Evolutionary conservation across 176 grass and related monocot genomes (phyloP).

Genomic region (Avena eriantha): DNA sequence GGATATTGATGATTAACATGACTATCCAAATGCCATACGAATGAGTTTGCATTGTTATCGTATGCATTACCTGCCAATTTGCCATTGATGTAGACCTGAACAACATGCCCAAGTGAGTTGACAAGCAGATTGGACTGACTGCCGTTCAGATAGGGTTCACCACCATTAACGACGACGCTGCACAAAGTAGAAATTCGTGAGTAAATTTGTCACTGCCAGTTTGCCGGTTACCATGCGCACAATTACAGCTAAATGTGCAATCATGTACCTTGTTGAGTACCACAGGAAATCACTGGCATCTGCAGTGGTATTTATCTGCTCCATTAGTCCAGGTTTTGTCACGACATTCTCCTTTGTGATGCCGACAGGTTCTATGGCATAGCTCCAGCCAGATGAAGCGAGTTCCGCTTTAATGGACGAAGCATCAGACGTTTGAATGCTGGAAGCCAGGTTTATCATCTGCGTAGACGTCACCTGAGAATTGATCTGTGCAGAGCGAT

Average conservation of each 20-base stretch:
- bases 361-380: slow-evolving; percentile 77
- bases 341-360: slow-evolving; percentile 83
- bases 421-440: slow-evolving; percentile 46
- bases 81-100: slow-evolving; percentile 87
- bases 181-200: slow-evolving; percentile 27
- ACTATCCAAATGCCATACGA: slow-evolving; percentile 12
- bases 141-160: slow-evolving; percentile 78
- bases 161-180: slow-evolving; percentile 66
- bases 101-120: slow-evolving; percentile 88
- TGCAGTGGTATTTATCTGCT: slow-evolving; percentile 98
- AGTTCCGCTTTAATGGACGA: slow-evolving; percentile 45
- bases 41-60: slow-evolving; percentile 31
- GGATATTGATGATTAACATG: slow-evolving; percentile 9
- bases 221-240: background rate
- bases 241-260: background rate
- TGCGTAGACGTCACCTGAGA: slow-evolving; percentile 65
- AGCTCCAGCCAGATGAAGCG: slow-evolving; percentile 71
- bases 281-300: slow-evolving; percentile 99
- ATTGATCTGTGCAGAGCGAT: slow-evolving; percentile 58
- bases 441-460: slow-evolving; percentile 63
- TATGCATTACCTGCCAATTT: slow-evolving; percentile 66
- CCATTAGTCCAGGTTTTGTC: slow-evolving; percentile 73
- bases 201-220: background rate
- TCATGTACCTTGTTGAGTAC: slow-evolving; percentile 87
- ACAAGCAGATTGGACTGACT: slow-evolving; percentile 78